phyloP scores from a whole-genome alignment of 1,284 basidiomycete genomes.

The Cystobasidium sp. region DNA sequence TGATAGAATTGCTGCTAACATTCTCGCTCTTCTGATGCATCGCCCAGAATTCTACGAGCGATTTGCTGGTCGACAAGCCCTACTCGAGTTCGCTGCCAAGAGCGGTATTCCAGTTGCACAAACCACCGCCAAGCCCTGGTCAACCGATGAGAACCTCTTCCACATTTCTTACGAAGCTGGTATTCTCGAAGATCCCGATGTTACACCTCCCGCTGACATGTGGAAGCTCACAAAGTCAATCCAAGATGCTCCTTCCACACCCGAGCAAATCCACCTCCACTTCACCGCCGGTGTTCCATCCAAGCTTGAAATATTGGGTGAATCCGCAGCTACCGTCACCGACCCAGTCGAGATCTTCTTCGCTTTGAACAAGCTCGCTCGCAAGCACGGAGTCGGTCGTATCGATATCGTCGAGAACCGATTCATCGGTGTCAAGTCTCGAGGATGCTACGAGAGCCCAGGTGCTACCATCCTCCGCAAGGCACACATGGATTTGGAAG shows the following conservation, averaged over 20 bases:
- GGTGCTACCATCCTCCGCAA: constrained; percentile 93
- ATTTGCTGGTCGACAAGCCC: constrained; percentile 91
- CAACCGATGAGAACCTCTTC: constrained; percentile 98
- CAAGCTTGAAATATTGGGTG: constrained; percentile 66
- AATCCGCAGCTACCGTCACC: constrained; percentile 61
- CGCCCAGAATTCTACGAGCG: constrained; percentile 88
- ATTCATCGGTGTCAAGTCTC: constrained; percentile 98
- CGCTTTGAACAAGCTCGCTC: constrained; percentile 84
- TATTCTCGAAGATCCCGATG: constrained; percentile 96
- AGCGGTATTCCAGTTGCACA: constrained; percentile 93
- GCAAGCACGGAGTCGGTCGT: constrained; percentile 93
- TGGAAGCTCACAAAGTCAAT: constrained; percentile 94
- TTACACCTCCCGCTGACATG: constrained; percentile 96
- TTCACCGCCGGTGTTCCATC: constrained; percentile 85
- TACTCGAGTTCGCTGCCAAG: constrained; percentile 85
- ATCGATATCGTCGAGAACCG: constrained; percentile 99
- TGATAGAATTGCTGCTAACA: too few species aligned
- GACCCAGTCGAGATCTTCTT: constrained; percentile 97
- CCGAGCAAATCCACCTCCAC: constrained; percentile 81
- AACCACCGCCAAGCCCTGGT: constrained; percentile 98
- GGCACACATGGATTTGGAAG: constrained; percentile 96
- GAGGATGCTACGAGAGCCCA: constrained; percentile 98
- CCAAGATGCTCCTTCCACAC: constrained; percentile 76
- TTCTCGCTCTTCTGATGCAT: neutral
- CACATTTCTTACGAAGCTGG: constrained; percentile 99